Evolutionary conservation across 1,284 basidiomycete species (phyloP).

Genomic region (Trichosporon faecale): DNA sequence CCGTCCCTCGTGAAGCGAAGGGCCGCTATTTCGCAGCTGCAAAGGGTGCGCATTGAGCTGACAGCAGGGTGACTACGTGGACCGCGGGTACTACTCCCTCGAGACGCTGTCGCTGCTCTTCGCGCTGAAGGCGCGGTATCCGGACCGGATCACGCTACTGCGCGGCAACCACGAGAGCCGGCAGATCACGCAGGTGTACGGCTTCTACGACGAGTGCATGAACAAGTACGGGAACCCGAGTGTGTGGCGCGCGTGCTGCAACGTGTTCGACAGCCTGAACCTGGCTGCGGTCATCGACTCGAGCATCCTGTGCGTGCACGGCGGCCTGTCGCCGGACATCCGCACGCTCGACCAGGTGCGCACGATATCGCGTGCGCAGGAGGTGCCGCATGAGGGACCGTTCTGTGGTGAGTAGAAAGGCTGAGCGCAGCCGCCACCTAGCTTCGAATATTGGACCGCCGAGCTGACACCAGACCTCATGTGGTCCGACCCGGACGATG

Average conservation of each 20-base stretch:
- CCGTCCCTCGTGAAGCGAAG: neutral
- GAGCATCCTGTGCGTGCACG: constrained; percentile 85
- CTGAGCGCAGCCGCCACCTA: neutral
- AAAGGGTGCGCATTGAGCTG: neutral
- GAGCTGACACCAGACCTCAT: constrained; percentile 68
- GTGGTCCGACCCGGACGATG: constrained; percentile 97
- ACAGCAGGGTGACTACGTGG: constrained; percentile 89
- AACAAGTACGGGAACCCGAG: constrained; percentile 91
- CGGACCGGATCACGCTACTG: constrained; percentile 83
- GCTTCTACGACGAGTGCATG: constrained; percentile 97
- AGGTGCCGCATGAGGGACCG: constrained; percentile 95
- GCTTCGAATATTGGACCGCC: neutral
- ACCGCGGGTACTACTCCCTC: constrained; percentile 92
- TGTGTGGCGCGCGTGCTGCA: constrained; percentile 94
- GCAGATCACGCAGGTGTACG: constrained; percentile 97
- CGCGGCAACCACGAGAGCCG: constrained; percentile 93
- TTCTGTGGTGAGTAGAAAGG: constrained; percentile 72
- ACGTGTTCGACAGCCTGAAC: constrained; percentile 91
- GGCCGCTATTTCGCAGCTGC: too few relatives aligned
- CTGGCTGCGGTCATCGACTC: constrained; percentile 96
- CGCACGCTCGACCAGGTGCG: constrained; percentile 88
- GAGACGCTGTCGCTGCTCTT: constrained; percentile 89
- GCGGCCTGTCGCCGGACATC: constrained; percentile 87
- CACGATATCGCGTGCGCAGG: constrained; percentile 84
- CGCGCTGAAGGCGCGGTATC: constrained; percentile 91